Evolutionary conservation across 352 stramenopile species (phyloP).

Genomic region (Globisporangium okanoganense): DNA sequence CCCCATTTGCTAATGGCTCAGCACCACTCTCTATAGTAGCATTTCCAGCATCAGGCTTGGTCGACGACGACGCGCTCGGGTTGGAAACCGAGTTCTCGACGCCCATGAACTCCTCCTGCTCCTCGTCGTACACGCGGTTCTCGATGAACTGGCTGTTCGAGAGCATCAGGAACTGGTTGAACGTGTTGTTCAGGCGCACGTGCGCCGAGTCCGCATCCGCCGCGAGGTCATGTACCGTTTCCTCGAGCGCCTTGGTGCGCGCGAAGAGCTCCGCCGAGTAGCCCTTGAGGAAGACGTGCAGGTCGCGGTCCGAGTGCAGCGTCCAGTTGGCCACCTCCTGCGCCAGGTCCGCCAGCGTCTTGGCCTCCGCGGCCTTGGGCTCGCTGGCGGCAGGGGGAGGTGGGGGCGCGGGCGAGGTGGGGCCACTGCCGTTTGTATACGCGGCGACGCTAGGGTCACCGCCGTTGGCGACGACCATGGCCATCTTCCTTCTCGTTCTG

Average conservation of each 20-base stretch:
- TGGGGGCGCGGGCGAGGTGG: not conserved
- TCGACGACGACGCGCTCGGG: conserved; percentile 2
- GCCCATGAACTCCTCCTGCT: conserved; percentile 70
- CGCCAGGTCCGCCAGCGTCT: conserved; percentile 43
- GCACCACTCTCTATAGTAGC: not conserved
- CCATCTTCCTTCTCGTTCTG: too few species aligned
- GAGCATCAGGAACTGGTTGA: conserved; percentile 87
- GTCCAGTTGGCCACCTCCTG: conserved; percentile 57
- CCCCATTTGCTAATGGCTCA: not conserved
- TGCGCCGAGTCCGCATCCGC: conserved; percentile 62
- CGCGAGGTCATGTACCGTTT: conserved; percentile 64
- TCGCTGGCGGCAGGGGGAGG: not conserved
- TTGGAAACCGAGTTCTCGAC: conserved; percentile 15
- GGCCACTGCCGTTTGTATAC: not conserved
- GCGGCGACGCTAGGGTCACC: not conserved
- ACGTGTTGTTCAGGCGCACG: conserved; percentile 78
- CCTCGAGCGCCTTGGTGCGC: conserved; percentile 70
- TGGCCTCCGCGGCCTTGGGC: conserved; percentile 17
- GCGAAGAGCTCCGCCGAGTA: conserved; percentile 68
- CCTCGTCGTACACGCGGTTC: conserved; percentile 87
- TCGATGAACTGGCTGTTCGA: conserved; percentile 89
- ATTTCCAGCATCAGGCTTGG: not conserved
- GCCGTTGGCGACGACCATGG: conserved; percentile 3
- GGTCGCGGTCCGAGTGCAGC: conserved; percentile 68
- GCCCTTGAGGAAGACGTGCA: conserved; percentile 62